phyloP scores from a whole-genome alignment of 2,329 filamentous ascomycete species.

The Diplodia corticola region DNA sequence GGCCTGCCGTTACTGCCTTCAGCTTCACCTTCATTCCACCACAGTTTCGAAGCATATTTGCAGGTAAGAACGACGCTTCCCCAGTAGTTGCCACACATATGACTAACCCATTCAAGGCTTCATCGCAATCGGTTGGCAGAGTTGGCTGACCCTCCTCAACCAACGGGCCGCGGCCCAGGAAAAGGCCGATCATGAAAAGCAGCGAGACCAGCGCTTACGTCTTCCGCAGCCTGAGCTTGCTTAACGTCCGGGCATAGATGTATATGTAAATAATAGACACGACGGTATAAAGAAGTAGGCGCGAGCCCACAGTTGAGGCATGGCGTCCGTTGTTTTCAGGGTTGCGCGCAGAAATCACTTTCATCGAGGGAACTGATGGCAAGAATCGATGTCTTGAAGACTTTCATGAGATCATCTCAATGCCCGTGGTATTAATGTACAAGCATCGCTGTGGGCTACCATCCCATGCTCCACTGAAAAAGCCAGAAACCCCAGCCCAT shows the following conservation, averaged over 20 bases:
- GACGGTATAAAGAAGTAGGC: too few species aligned
- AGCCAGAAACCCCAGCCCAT: slow-evolving; percentile 20
- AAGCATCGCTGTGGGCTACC: slow-evolving; percentile 23
- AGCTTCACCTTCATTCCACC: slow-evolving; percentile 81
- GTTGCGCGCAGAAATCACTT: too few species aligned
- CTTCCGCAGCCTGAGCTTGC: background rate
- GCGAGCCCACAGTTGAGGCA: too few species aligned
- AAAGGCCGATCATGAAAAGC: slow-evolving; percentile 27
- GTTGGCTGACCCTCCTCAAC: slow-evolving; percentile 81
- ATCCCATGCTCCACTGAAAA: slow-evolving; percentile 22
- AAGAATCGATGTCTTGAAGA: slow-evolving; percentile 21
- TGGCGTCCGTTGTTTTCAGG: too few species aligned
- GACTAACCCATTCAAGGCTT: slow-evolving; percentile 44
- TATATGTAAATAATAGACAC: background rate
- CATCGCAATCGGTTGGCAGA: slow-evolving; percentile 88
- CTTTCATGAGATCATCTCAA: slow-evolving; percentile 24
- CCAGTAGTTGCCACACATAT: background rate
- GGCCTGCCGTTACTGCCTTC: slow-evolving; percentile 84
- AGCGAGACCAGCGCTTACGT: background rate
- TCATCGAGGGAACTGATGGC: background rate
- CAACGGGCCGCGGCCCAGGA: slow-evolving; percentile 66
- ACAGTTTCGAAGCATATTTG: slow-evolving; percentile 78
- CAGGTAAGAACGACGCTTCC: slow-evolving; percentile 42
- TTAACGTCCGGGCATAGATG: background rate
- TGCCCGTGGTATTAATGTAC: slow-evolving; percentile 25